Base-by-base conservation (phyloP, 2,329 filamentous ascomycete genomes). In the Hypocrella siamensis region DNA sequence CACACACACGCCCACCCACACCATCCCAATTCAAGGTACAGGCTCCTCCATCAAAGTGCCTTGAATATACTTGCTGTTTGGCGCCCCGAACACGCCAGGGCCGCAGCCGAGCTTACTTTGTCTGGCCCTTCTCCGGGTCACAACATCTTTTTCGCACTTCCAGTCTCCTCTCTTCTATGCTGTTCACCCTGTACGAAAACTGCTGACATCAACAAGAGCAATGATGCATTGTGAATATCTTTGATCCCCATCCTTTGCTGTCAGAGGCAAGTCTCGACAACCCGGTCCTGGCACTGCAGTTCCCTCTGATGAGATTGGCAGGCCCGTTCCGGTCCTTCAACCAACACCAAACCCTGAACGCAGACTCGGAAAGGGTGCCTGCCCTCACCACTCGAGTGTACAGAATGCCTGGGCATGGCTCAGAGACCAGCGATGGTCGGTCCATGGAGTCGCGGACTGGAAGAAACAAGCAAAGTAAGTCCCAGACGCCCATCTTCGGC, bases 381-480 rank as follows among this genome's bases (percentile, higher is more conserved):
- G 28, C 24, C 31, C 30, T 19, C 21, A 30, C 33, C 29, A 26
- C 40, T 34, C 38, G 38, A 35, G 35, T 17, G 31, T 36, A 31
- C 35, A 46, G 37, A 21, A 56, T 57, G 53, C 54, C 53, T 34
- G 51, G 50, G 36, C 53, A 49, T 33, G 46, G 46, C 27, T 50
- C 46, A 39, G 52, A 48, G 43, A 52, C 47, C 37, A 48, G 53
- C 28, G 51, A 48, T 38, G 46, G 51, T 42, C 70, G 70, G 45
- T 60, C 70, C 32, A 78, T 77, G 73, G 67, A 85, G 62, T 82
- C 80, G 39, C 71, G 81, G 48, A 76, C 72, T 33, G 81, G 81
- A 46, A 70, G 82, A 52, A 75, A 64, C 50, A 86, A 86, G 51
- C 82, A 90, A 59, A 73, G 81, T 85, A 66, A 75, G 79, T 79